phyloP scores from a whole-genome alignment of 31 red algal genomes.

The Asparagopsis taxiformis region DNA sequence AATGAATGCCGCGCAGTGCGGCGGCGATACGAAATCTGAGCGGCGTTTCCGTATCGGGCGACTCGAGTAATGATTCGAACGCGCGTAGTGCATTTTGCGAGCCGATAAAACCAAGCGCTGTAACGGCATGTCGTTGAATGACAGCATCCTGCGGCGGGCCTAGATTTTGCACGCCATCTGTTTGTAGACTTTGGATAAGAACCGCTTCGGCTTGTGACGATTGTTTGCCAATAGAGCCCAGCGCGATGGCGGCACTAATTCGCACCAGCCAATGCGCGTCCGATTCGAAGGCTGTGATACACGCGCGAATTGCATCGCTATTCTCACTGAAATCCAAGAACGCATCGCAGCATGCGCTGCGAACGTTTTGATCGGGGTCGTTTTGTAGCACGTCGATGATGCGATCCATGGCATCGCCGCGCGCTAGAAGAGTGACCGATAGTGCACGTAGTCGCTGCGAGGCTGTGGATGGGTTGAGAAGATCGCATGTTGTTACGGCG shows the following conservation, averaged over 20 bases:
- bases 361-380: constrained; percentile 59
- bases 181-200: constrained; percentile 19
- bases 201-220: constrained; percentile 22
- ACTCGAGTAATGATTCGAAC: constrained; percentile 21
- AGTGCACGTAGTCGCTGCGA: constrained; percentile 41
- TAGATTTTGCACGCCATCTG: constrained; percentile 14
- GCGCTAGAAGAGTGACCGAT: constrained; percentile 33
- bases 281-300: constrained; percentile 29
- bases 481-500: constrained; percentile 12
- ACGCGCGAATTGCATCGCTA: constrained; percentile 21
- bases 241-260: constrained; percentile 51
- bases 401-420: constrained; percentile 18
- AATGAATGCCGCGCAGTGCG: constrained; percentile 44
- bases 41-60: constrained; percentile 19
- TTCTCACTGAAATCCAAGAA: constrained; percentile 21
- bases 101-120: constrained; percentile 54
- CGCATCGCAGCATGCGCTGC: constrained; percentile 56
- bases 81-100: constrained; percentile 18
- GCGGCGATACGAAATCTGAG: constrained; percentile 46
- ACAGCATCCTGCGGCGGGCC: constrained; percentile 27
- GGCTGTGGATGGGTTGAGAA: constrained; percentile 18
- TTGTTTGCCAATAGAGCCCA: constrained; percentile 48
- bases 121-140: constrained; percentile 48
- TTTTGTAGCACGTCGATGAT: constrained; percentile 23
- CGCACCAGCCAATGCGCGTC: constrained; percentile 59